Evolutionary conservation across 23 red algal genomes (phyloP), one percentile per base, ranked within the genome.

Genomic region (Gracilaria vermiculophylla): DNA sequence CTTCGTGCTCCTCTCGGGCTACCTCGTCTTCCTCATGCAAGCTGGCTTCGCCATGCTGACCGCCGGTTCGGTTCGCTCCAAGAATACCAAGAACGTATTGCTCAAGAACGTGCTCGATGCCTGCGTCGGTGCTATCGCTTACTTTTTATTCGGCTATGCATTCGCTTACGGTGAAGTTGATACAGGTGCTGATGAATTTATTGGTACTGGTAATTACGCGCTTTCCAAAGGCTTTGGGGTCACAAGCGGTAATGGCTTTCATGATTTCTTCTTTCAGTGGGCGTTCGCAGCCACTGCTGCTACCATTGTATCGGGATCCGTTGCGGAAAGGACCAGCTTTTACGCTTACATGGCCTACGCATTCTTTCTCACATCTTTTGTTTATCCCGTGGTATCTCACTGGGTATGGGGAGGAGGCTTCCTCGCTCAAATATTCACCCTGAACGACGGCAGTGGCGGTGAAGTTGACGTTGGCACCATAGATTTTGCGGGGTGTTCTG

Each of bases 1-100:
- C 67, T 98, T 98, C 62, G 75, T 98, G 8, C 87, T 98, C 51
- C 53, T 92, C 35, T 89, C 92, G 43, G 96, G 66, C 42, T 94
- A 88, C 74, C 92, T 98, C 17, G 96, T 98, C 39, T 98, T 98
- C 78, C 88, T 88, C 43, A 98, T 98, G 96, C 96, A 98, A 53
- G 92, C 87, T 55, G 88, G 88, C 65, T 92, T 92, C 32, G 88
- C 88, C 51, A 92, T 92, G 91, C 83, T 98, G 70, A 98, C 96
- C 20, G 92, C 92, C 75, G 96, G 96, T 78, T 87, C 92, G 3
- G 96, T 98, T 24, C 70, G 96, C 19, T 93, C 75, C 5, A 98
- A 98, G 82, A 98, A 98, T 77, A 91, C 90, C 1, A 95, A 95
- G 55, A 92, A 95, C 49, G 86, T 94, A 21, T 78, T 98, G 10